Percentiles rank a stretch among this genome's conserved stretches.
Evolutionary conservation across 495 filamentous ascomycete species (phyloP).

Genomic region (Beverwykella pulmonaria): DNA sequence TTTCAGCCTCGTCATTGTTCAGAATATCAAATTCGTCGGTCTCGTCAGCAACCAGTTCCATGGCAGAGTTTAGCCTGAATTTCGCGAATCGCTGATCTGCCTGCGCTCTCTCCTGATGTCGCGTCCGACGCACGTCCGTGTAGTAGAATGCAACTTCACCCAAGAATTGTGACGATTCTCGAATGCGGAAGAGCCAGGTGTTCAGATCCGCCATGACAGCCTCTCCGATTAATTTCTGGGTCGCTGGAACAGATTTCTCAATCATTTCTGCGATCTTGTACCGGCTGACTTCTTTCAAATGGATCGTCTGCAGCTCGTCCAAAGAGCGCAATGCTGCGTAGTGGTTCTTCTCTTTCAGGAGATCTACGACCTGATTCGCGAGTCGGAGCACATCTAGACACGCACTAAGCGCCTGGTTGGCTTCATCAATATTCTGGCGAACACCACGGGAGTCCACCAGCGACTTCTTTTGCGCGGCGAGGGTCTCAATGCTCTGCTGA

Average conservation of each 20-base stretch:
- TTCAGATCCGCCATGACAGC: conserved; percentile 97
- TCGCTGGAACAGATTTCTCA: conserved; percentile 89
- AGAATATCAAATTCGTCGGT: conserved; percentile 92
- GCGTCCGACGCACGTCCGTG: conserved; percentile 80
- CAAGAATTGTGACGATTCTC: conserved; percentile 91
- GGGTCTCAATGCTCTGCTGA: conserved; percentile 89
- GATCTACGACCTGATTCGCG: conserved; percentile 91
- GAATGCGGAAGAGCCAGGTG: conserved; percentile 94
- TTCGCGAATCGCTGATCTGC: conserved; percentile 68
- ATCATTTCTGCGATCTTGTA: conserved; percentile 97
- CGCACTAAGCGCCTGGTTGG: conserved; percentile 82
- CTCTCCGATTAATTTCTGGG: conserved; percentile 89
- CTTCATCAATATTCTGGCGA: conserved; percentile 94
- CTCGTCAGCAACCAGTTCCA: conserved; percentile 93
- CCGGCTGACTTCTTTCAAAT: conserved; percentile 87
- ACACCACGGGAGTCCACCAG: conserved; percentile 88
- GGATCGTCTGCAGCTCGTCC: conserved; percentile 94
- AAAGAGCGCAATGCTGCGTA: conserved; percentile 91
- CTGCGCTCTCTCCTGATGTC: conserved; percentile 80
- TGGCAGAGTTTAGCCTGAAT: conserved; percentile 93
- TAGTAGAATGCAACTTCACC: conserved; percentile 97
- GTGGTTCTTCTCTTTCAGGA: conserved; percentile 88
- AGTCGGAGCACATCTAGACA: conserved; percentile 89
- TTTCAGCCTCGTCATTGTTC: conserved; percentile 75
- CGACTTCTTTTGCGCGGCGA: conserved; percentile 91